phyloP scores from a whole-genome alignment of 2,329 filamentous ascomycete species.

The Spiromastix sp. region DNA sequence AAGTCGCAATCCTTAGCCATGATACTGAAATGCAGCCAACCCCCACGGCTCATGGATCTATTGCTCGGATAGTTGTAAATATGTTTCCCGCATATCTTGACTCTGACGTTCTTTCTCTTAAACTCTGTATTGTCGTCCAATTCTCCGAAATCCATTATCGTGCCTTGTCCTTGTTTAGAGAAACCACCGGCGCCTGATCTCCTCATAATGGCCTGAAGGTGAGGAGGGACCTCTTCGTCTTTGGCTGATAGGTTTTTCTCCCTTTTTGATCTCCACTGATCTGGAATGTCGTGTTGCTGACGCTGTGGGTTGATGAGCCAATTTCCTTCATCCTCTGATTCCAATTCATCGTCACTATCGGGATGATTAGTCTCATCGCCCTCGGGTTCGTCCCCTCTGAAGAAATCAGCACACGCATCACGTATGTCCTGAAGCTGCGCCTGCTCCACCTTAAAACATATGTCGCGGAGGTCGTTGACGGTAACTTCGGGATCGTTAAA shows the following conservation, averaged over 20 bases:
- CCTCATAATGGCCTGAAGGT: not conserved
- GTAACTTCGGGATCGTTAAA: constrained; percentile 33
- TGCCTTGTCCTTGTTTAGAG: constrained; percentile 9
- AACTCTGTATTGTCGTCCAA: constrained; percentile 18
- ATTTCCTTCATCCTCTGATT: constrained; percentile 10
- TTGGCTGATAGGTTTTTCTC: constrained; percentile 17
- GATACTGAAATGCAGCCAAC: constrained; percentile 43
- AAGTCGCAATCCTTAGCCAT: constrained; percentile 40
- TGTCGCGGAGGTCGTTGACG: constrained; percentile 34
- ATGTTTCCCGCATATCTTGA: constrained; percentile 38
- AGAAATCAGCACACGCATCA: constrained; percentile 41
- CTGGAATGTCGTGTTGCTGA: constrained; percentile 16
- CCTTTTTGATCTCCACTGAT: constrained; percentile 21
- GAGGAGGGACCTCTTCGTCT: not conserved
- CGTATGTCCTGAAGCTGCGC: constrained; percentile 40
- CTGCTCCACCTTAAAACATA: constrained; percentile 39
- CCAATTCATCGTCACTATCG: constrained; percentile 6
- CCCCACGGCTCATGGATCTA: constrained; percentile 36
- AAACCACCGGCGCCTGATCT: not conserved
- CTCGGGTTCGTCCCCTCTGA: constrained; percentile 27
- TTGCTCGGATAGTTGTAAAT: constrained; percentile 44
- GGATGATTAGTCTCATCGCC: constrained; percentile 16
- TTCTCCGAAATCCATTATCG: constrained; percentile 27
- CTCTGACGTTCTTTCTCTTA: constrained; percentile 28
- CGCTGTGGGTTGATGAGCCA: constrained; percentile 17